A percentile compares a stretch with the other conserved stretches of the same genome.
phyloP scores from a whole-genome alignment of 225 moss, liverwort and hornwort species.

The Ulota crispa region DNA sequence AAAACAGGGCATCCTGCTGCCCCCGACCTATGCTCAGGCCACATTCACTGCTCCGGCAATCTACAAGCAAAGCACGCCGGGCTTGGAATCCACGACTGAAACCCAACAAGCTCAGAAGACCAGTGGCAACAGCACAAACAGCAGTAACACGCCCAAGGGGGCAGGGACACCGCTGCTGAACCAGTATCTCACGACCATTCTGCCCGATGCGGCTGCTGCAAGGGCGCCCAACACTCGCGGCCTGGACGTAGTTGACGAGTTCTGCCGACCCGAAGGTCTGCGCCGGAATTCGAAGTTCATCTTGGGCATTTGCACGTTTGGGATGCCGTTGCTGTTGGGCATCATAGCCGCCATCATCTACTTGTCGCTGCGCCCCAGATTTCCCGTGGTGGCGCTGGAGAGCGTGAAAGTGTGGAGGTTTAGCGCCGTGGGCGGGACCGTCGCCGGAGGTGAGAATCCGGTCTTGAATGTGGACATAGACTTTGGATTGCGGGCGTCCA shows the following conservation, averaged over 20 bases:
- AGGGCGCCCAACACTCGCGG: background rate
- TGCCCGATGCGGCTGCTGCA: background rate
- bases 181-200: background rate
- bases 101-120: background rate
- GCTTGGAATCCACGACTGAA: background rate
- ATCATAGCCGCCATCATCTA: constrained; percentile 37
- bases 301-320: constrained; percentile 34
- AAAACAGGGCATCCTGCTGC: constrained; percentile 5
- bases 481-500: constrained; percentile 25
- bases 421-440: constrained; percentile 22
- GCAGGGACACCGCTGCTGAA: constrained; percentile 17
- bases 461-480: constrained; percentile 42
- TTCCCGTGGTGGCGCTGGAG: constrained; percentile 20
- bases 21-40: constrained; percentile 36
- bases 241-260: background rate
- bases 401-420: constrained; percentile 38
- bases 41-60: constrained; percentile 8
- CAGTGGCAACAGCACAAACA: constrained; percentile 23
- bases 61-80: constrained; percentile 23
- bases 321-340: constrained; percentile 33
- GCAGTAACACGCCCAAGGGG: constrained; percentile 13
- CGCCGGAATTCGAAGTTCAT: constrained; percentile 29
- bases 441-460: constrained; percentile 30
- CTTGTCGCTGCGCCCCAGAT: constrained; percentile 25
- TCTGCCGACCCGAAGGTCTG: constrained; percentile 19